Base-by-base conservation (phyloP, 345 rosid species). In the Sisymbrium altissimum region DNA sequence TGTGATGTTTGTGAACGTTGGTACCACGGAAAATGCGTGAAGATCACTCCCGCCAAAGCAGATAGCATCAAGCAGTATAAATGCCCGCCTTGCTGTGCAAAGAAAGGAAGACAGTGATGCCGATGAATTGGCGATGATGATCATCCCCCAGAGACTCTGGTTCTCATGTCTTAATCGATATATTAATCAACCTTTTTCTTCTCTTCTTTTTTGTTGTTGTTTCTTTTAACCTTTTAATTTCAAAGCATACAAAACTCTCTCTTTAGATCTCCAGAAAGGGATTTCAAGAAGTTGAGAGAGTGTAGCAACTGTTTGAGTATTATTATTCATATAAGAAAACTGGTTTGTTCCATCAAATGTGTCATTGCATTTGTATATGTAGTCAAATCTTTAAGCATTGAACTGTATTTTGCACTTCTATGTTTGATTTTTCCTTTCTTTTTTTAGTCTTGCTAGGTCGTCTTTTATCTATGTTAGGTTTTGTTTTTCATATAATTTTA, bases 1-100 rank as follows among this genome's bases (percentile, higher is more conserved):
- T 89, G 97, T 41, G 95, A 91, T 72, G 78, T 84, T 19, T 90
- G 97, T 23, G 94, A 90, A 78, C 84, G 82, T 84, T 88, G 97
- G 97, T 90, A 79, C 83, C 97, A 90, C 7, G 97, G 94, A 11
- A 85, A 85, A 67, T 90, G 97, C 59, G 94, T 88, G 35, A 88
- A 90, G 86, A 90, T 90, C 73, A 90, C 97, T 38, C 97, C 94
- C 0, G 86, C 94, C 0, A 89, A 84, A 84, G 97, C 97, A 23
- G 96, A 87, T 52, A 85, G 83, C 68, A 89, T 91, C 61, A 85
- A 91, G 86, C 95, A 91, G 65, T 91, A 91, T 80, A 87, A 86
- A 75, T 89, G 97, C 79, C 97, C 97, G 9, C 80, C 86, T 71
- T 91, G 97, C 91, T 84, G 91, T 84, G 52, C 84, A 57, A 91